Evolutionary conservation across 768 basidiomycete genomes (phyloP), one percentile per base, ranked within the genome.

Genomic region (Asterophora lycoperdoides): DNA sequence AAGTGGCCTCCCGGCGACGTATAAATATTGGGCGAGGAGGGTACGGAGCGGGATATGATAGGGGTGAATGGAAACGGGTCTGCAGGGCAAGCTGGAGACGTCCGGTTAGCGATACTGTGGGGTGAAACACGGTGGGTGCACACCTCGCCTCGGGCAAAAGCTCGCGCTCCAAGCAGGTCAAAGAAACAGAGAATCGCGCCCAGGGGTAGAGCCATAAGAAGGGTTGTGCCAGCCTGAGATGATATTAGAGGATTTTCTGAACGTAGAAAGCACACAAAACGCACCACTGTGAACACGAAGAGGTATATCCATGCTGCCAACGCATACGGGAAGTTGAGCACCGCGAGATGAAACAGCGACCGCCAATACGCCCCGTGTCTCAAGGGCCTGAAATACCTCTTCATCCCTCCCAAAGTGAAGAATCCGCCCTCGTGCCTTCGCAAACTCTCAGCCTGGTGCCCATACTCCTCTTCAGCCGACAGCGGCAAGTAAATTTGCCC

Each of bases 301-400:
- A 87, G 69, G 60, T 80, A 90, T 8, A 89, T 60, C 83, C 84
- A 90, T n/a, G 86, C 84, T n/a, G 71, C 60, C 50, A 91, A 65
- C 13, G 86, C 86, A 57, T 78, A 90, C 0, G 88, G 88, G 58
- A 92, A 88, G 65, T 92, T 91, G 57, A 91, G 40, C 19, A 86
- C 69, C 35, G 81, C 60, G 17, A 92, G 72, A 62, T 92, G 89
- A 46, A 88, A 76, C 20, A 86, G 64, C 0, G 86, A 69, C 19
- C 72, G 64, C 56, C 83, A 86, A 58, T 90, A 90, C n/a, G 74
- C 73, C 51, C 57, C 67, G 51, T 67, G 69, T 14, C 55, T 46
- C 58, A 90, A 49, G 4, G 89, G 89, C 23, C 78, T 67, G 61
- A 86, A 90, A 60, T 91, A 90, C 51, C 69, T 65, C 28, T 62